Conservation (phyloP, 2,329 filamentous ascomycete species). For the Aspergillus sp. region DNA sequence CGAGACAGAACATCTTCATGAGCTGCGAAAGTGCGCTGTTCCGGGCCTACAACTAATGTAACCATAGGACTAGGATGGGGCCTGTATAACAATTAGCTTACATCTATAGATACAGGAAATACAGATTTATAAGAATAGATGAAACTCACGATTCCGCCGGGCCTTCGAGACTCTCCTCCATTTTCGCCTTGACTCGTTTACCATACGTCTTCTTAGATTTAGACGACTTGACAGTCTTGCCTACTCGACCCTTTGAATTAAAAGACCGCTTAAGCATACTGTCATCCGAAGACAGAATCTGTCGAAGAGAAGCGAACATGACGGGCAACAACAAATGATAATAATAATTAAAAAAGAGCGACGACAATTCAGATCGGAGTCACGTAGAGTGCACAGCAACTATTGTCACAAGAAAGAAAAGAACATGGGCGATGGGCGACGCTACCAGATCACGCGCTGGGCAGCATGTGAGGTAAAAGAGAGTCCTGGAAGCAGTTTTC, state of each 20-base stretch:
- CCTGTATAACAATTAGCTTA: conserved; percentile 19
- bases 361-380: no score
- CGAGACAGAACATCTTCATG: conserved; percentile 87
- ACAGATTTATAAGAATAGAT: no score
- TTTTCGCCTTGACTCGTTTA: conserved; percentile 78
- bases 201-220: conserved; percentile 64
- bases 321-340: no score
- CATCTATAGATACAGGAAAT: no score
- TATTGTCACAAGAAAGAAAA: conserved; percentile 25
- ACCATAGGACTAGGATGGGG: conserved; percentile 68
- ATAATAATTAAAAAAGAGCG: no score
- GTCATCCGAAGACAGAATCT: no score
- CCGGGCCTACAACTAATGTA: conserved; percentile 76
- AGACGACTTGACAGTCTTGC: conserved; percentile 73
- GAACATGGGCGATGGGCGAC: conserved; percentile 37
- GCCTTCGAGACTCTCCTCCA: conserved; percentile 75
- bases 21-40: conserved; percentile 87
- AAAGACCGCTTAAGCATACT: conserved; percentile 91
- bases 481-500: conserved; percentile 50
- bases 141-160: conserved; percentile 45
- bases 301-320: no score
- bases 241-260: conserved; percentile 76
- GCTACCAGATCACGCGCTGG: conserved; percentile 49
- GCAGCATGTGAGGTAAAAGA: conserved; percentile 36
- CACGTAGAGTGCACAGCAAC: no score